Evolutionary conservation across 352 stramenopile genomes (phyloP), one percentile per base, ranked within the genome.

Genomic region (Globisporangium sylvaticum): DNA sequence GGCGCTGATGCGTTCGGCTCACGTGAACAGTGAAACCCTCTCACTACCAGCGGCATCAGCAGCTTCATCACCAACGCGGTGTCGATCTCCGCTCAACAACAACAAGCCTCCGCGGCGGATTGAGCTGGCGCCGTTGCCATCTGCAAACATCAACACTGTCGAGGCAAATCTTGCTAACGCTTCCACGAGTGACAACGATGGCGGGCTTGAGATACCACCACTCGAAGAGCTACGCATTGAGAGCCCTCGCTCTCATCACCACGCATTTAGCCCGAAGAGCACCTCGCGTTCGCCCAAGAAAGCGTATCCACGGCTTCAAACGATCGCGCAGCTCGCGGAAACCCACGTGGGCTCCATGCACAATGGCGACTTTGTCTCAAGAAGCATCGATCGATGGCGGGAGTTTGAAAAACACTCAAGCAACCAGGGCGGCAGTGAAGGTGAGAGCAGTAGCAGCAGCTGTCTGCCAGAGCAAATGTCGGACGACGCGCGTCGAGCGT

Each of bases 341-440:
- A 61, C 65, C 8, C 82, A 82, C 15, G 76, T 88, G 24, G 31
- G 52, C 37, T 64, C 60, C 2, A 71, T 91, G 62, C 71, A 79
- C 29, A 65, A 48, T 27, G 78, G 79, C 25, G 65, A 75, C 18
- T 89, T 89, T 48, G 70, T 91, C 4, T 44, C 65, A 6, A 76
- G 81, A 18, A 89, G 83, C 32, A 66, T 74, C 32, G 29, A 50
- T 27, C 79, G 81, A 1, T 91, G 79, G 80, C 27, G 46, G 6
- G 66, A 48, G 15, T 81, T 86, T 37, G 56, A 63, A 34, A 50
- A 18, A 18, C 24, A 52, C 59, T 8, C 22, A 6, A 44, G 34
- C 22, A 61, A 34, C n/a, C 63, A 65, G 4, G 31, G 7, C 4
- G 1, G 4, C 18, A 9, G 57, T 6, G 7, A 63, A 7, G 2